These are phyloP conservation scores for Chaetomium globosum DNA, from an alignment of 2,329 filamentous ascomycete genomes.

Conservation along the genomic window DNA sequence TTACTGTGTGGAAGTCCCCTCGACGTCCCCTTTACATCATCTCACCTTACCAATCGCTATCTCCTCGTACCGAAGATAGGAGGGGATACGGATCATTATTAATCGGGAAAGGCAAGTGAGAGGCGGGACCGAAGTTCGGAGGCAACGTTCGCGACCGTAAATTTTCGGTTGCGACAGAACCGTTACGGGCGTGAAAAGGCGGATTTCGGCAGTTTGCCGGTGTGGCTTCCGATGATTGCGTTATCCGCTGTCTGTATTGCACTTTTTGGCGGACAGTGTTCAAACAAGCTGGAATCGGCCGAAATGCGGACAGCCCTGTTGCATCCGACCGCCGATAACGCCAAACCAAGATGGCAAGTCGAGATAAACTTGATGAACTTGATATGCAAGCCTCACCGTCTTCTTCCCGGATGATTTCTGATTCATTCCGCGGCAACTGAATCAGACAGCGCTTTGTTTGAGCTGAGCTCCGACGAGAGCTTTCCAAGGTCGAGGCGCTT, in stretches of 20 bases:
- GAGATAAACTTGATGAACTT: not conserved
- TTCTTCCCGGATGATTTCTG: not conserved
- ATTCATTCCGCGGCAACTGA: no score
- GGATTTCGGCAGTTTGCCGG: conserved; percentile 19
- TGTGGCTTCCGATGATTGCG: conserved; percentile 17
- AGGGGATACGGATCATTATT: conserved; percentile 1
- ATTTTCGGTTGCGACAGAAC: conserved; percentile 15
- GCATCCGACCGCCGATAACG: conserved; percentile 5
- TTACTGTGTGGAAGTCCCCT: not conserved
- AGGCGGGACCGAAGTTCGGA: not conserved
- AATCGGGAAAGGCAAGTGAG: not conserved
- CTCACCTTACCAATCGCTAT: not conserved
- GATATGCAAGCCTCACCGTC: conserved; percentile 15
- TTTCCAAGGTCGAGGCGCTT: no score
- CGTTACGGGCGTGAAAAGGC: not conserved
- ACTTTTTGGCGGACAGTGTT: conserved; percentile 10
- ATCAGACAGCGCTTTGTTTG: no score
- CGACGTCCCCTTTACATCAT: not conserved
- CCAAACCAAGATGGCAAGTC: not conserved
- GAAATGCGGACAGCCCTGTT: conserved; percentile 20
- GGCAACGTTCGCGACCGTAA: not conserved
- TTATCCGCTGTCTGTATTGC: not conserved
- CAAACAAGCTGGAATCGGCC: conserved; percentile 6
- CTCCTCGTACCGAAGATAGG: not conserved
- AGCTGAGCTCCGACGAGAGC: no score